phyloP scores from a whole-genome alignment of 306 rosid genomes.

The Biancaea sappan region DNA sequence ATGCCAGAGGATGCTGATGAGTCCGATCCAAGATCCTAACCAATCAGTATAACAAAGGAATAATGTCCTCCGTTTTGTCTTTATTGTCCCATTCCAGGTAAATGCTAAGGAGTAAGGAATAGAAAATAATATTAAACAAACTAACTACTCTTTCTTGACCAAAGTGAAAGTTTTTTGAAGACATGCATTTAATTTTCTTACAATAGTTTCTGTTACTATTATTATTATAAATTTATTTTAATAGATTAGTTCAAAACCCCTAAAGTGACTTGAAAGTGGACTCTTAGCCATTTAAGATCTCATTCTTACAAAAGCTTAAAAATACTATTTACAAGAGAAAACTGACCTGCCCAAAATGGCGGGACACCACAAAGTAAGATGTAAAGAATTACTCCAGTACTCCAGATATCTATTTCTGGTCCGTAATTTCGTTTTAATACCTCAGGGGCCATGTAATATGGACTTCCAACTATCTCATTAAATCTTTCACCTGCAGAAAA shows the following conservation, averaged over 20 bases:
- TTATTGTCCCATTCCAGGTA: neutral
- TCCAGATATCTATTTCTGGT: conserved; percentile 96
- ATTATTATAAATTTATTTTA: neutral
- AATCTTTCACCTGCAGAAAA: conserved; percentile 71
- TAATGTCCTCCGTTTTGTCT: neutral
- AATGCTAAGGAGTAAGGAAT: neutral
- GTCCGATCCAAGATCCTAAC: neutral
- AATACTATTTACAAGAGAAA: conserved; percentile 28
- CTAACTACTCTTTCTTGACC: neutral
- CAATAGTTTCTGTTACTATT: neutral
- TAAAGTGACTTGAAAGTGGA: conserved; percentile 4
- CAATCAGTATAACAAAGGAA: neutral
- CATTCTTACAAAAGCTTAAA: conserved; percentile 1
- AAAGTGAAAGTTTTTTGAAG: neutral
- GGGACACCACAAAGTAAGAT: conserved; percentile 97
- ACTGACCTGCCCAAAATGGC: conserved; percentile 99
- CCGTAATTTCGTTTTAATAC: conserved; percentile 85
- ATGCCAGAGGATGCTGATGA: conserved; percentile 7
- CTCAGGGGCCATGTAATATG: conserved; percentile 99
- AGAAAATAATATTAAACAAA: neutral
- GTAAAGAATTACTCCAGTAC: conserved; percentile 96
- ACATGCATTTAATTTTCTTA: conserved; percentile 1
- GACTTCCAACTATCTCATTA: conserved; percentile 96
- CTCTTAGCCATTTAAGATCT: neutral
- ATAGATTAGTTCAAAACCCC: conserved; percentile 24